phyloP scores from a whole-genome alignment of 495 filamentous ascomycete species.

The Xeromyces bisporus region DNA sequence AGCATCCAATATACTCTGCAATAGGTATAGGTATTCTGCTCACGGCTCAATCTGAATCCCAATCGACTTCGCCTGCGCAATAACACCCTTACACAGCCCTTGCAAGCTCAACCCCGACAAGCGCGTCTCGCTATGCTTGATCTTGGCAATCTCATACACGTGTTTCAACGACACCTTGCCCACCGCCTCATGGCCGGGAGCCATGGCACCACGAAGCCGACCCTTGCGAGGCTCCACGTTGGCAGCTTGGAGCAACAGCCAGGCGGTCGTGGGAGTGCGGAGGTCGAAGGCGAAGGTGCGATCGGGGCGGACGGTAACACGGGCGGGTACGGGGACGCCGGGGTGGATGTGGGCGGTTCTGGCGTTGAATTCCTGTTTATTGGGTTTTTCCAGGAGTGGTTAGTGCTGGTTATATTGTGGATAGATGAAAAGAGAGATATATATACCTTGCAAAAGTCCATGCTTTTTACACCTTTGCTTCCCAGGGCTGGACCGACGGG shows the following conservation, averaged over 20 bases:
- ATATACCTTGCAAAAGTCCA: conserved; percentile 98
- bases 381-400: no score
- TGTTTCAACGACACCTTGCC: conserved; percentile 86
- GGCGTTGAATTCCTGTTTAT: conserved; percentile 87
- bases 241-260: conserved; percentile 72
- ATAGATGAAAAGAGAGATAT: neutral
- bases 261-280: conserved; percentile 81
- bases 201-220: conserved; percentile 60
- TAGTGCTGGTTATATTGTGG: no score
- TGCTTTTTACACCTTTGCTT: conserved; percentile 96
- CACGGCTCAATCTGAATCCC: conserved; percentile 68
- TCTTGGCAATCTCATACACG: conserved; percentile 93
- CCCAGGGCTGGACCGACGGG: conserved; percentile 93
- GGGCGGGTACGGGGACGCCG: conserved; percentile 77
- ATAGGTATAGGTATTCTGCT: no score
- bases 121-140: conserved; percentile 74
- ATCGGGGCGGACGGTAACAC: conserved; percentile 83
- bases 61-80: conserved; percentile 75
- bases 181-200: conserved; percentile 59
- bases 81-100: conserved; percentile 69
- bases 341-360: conserved; percentile 67
- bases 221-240: conserved; percentile 58
- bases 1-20: no score
- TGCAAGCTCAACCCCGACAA: conserved; percentile 65
- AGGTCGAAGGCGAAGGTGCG: conserved; percentile 86